phyloP scores from a whole-genome alignment of 73 alveolate genomes.

The Paramecium tetraurelia region DNA sequence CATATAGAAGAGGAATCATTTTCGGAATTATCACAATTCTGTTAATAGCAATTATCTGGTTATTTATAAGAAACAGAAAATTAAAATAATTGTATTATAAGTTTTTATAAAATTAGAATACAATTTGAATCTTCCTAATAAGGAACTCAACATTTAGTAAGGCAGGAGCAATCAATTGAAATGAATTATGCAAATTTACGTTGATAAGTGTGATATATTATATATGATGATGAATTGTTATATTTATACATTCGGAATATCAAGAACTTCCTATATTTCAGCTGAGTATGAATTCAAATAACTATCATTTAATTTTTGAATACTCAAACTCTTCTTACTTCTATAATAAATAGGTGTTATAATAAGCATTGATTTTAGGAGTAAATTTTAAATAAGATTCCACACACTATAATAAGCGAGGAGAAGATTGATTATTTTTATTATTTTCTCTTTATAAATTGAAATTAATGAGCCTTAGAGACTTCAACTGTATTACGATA shows the following conservation, averaged over 20 bases:
- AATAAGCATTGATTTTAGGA: background rate
- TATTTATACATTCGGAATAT: background rate
- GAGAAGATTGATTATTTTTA: background rate
- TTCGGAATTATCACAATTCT: background rate
- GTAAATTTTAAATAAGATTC: background rate
- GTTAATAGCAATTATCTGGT: background rate
- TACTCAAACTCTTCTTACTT: background rate
- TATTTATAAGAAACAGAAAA: background rate
- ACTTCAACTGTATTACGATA: background rate
- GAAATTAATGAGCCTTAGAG: background rate
- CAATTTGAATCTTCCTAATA: background rate
- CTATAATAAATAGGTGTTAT: background rate
- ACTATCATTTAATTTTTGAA: background rate
- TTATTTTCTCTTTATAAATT: slow-evolving; percentile 18
- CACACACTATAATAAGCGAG: background rate
- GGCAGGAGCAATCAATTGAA: background rate
- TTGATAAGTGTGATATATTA: background rate
- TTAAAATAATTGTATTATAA: background rate
- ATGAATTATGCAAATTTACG: background rate
- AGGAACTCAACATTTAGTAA: background rate
- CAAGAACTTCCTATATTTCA: background rate
- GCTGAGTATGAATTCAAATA: background rate
- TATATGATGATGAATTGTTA: background rate
- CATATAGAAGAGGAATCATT: background rate
- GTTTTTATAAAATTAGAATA: background rate